Evolutionary conservation across 305 asterid species (phyloP).

Genomic region (Fraxinus platypoda): DNA sequence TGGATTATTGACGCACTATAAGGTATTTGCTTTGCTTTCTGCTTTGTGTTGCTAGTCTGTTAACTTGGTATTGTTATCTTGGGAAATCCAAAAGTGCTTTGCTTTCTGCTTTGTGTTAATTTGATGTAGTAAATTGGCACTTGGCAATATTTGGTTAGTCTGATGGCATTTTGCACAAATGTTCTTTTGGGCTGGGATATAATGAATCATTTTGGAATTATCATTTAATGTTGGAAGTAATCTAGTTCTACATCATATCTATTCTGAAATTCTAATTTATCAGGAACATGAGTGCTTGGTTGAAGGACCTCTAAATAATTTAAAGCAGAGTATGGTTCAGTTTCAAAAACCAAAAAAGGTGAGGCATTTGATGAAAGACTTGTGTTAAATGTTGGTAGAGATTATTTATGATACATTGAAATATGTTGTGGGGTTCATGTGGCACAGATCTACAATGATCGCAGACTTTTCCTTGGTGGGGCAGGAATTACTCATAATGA

Average conservation of each 20-base stretch:
- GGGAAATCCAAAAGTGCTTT: conserved; percentile 1
- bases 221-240: background rate
- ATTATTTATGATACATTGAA: conserved; percentile 19
- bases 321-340: conserved; percentile 99
- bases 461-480: conserved; percentile 89
- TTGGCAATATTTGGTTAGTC: background rate
- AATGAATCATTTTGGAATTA: background rate
- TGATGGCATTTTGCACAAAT: background rate
- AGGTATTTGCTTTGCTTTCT: conserved; percentile 48
- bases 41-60: conserved; percentile 5
- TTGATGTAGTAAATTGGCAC: background rate
- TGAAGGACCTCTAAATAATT: conserved; percentile 96
- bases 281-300: conserved; percentile 99
- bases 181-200: background rate
- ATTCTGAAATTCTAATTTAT: conserved; percentile 15
- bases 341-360: conserved; percentile 99
- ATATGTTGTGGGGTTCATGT: conserved; percentile 29
- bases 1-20: conserved; percentile 88
- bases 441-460: conserved; percentile 82
- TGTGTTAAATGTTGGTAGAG: background rate
- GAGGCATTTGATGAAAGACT: background rate
- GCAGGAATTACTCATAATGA: conserved; percentile 77
- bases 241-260: background rate
- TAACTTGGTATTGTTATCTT: background rate
- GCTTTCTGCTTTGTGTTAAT: background rate